Conservation (phyloP, 352 stramenopile species). For the Globisporangium lucens region DNA sequence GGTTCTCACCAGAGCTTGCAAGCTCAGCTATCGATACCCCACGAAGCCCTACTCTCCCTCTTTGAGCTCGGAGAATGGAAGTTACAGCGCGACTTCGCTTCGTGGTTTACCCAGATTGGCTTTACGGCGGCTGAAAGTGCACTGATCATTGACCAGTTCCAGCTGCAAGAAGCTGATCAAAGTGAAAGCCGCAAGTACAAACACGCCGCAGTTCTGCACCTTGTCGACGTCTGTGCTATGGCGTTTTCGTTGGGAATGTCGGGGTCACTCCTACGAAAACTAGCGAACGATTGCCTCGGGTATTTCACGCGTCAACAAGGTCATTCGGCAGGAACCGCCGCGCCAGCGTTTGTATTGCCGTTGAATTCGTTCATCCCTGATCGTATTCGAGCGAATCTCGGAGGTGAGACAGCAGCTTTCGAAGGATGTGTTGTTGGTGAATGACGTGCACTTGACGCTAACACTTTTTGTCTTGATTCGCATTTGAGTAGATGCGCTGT, state of each 20-base stretch:
- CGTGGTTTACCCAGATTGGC: slow-evolving; percentile 20
- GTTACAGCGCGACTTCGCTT: slow-evolving; percentile 14
- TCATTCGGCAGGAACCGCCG: background rate
- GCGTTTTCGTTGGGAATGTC: slow-evolving; percentile 12
- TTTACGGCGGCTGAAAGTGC: slow-evolving; percentile 15
- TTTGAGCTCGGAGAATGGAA: slow-evolving; percentile 20
- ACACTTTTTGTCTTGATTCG: background rate
- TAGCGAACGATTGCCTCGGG: slow-evolving; percentile 12
- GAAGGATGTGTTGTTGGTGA: background rate
- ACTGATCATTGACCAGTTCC: slow-evolving; percentile 12
- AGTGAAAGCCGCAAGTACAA: background rate
- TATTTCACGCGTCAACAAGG: background rate
- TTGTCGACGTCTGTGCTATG: slow-evolving; percentile 17
- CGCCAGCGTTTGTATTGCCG: slow-evolving; percentile 7
- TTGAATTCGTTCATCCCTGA: slow-evolving; percentile 19
- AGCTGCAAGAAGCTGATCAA: background rate
- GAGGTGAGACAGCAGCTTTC: slow-evolving; percentile 4
- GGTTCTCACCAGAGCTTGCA: background rate
- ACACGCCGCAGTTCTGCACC: background rate
- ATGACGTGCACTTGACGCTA: background rate
- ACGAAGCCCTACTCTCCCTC: slow-evolving; percentile 11
- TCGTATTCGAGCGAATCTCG: slow-evolving; percentile 16
- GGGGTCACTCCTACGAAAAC: slow-evolving; percentile 10
- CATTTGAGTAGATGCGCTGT: slow-evolving; percentile 13
- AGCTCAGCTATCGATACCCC: background rate